Percentiles rank a stretch among this genome's conserved stretches.
Evolutionary conservation across 768 basidiomycete species (phyloP).

Genomic region (Kwoniella sp.): DNA sequence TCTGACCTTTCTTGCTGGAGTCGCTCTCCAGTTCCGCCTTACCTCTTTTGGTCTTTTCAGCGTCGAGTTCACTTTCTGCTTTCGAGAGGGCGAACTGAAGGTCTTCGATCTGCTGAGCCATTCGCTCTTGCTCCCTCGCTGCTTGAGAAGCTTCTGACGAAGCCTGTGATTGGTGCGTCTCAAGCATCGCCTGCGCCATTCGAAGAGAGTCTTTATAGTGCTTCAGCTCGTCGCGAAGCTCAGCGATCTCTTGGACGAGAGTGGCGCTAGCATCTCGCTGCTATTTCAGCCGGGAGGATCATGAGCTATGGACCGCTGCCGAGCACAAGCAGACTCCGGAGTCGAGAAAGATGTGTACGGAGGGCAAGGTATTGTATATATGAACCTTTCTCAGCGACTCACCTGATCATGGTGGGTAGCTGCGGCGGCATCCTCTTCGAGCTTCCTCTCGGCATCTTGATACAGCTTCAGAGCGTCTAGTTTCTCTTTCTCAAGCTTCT

Average conservation of each 20-base stretch:
- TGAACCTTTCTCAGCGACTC: not conserved
- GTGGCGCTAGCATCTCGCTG: not conserved
- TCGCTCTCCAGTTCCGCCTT: slow-evolving; percentile 9
- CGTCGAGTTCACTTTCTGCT: not conserved
- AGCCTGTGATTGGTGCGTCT: not conserved
- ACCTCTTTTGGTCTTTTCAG: not conserved
- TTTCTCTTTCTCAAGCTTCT: not conserved
- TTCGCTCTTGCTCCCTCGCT: not conserved
- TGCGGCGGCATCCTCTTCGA: not conserved
- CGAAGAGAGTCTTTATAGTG: not conserved
- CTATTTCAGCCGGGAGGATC: no score
- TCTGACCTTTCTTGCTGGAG: slow-evolving; percentile 26
- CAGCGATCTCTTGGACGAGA: not conserved
- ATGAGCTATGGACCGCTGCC: no score
- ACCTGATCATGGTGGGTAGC: not conserved
- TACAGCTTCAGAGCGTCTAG: not conserved
- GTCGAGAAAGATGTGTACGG: no score
- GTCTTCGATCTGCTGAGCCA: not conserved
- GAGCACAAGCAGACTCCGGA: no score
- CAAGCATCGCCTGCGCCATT: not conserved
- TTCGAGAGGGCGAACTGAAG: not conserved
- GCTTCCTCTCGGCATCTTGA: not conserved
- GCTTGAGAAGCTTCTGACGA: not conserved
- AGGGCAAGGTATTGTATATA: no score
- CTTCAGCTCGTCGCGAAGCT: not conserved